Conservation (phyloP, 1,139 yeast genomes). For the Lodderomyces parapsilosis region DNA sequence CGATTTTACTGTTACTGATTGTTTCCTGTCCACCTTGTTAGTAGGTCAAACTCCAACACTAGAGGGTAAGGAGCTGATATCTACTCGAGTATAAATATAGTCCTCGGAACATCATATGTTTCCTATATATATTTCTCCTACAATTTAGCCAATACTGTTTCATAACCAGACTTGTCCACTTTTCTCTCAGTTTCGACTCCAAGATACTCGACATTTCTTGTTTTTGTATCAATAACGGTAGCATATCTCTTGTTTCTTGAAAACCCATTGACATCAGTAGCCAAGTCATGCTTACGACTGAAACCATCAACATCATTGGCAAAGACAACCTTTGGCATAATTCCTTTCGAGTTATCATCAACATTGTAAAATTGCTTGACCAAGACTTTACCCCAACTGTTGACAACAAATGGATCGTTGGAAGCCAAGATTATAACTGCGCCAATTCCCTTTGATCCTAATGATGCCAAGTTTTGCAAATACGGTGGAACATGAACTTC, state of each 20-base stretch:
- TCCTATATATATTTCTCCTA: too few species aligned
- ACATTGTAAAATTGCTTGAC: slow-evolving; percentile 24
- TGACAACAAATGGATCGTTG: slow-evolving; percentile 78
- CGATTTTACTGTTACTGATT: background rate
- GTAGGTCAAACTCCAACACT: too few species aligned
- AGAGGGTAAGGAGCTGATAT: too few species aligned
- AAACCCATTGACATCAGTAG: slow-evolving; percentile 50
- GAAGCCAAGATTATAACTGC: slow-evolving; percentile 66
- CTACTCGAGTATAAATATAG: too few species aligned
- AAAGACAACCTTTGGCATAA: slow-evolving; percentile 48
- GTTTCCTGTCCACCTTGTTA: too few species aligned
- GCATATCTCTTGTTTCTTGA: slow-evolving; percentile 75
- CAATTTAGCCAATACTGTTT: slow-evolving; percentile 18
- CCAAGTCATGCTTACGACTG: slow-evolving; percentile 47
- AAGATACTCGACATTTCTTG: slow-evolving; percentile 17
- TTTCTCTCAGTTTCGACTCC: slow-evolving; percentile 29
- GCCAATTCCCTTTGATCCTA: slow-evolving; percentile 64
- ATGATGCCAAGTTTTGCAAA: slow-evolving; percentile 48
- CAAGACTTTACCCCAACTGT: slow-evolving; percentile 78
- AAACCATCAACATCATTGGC: slow-evolving; percentile 66
- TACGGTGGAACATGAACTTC: slow-evolving; percentile 79
- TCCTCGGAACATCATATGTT: too few species aligned
- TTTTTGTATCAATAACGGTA: slow-evolving; percentile 50
- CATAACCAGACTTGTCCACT: slow-evolving; percentile 26
- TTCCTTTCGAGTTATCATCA: slow-evolving; percentile 16